Conservation (phyloP, 225 moss, liverwort and hornwort species). For the Neckera pumila region DNA sequence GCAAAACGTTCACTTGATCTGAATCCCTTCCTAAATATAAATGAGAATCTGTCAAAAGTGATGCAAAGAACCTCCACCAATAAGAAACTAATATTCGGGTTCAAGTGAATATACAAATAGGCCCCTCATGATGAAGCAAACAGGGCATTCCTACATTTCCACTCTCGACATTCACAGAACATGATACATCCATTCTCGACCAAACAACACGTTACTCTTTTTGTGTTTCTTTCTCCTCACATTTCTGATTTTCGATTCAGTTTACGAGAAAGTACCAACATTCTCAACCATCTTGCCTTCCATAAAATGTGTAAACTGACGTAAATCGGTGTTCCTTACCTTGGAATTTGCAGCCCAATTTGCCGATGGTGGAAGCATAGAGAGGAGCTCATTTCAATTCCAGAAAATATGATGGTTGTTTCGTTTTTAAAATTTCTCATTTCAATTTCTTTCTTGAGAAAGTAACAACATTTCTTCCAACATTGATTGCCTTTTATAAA, state of each 20-base stretch:
- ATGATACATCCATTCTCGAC: background rate
- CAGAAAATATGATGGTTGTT: background rate
- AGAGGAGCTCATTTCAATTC: background rate
- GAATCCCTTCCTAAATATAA: background rate
- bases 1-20: background rate
- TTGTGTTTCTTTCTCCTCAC: background rate
- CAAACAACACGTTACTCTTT: background rate
- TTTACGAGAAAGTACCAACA: background rate
- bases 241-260: background rate
- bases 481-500: no score
- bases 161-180: background rate
- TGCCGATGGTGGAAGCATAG: constrained; percentile 11
- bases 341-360: background rate
- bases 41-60: background rate
- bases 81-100: background rate
- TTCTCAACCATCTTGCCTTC: background rate
- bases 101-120: background rate
- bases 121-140: background rate
- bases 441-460: no score
- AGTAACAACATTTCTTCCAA: no score
- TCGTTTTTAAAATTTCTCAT: background rate
- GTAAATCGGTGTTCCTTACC: background rate
- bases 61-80: background rate
- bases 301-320: background rate
- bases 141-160: background rate